Evolutionary conservation across 495 filamentous ascomycete genomes (phyloP).

Genomic region (Ramalina peruviana): DNA sequence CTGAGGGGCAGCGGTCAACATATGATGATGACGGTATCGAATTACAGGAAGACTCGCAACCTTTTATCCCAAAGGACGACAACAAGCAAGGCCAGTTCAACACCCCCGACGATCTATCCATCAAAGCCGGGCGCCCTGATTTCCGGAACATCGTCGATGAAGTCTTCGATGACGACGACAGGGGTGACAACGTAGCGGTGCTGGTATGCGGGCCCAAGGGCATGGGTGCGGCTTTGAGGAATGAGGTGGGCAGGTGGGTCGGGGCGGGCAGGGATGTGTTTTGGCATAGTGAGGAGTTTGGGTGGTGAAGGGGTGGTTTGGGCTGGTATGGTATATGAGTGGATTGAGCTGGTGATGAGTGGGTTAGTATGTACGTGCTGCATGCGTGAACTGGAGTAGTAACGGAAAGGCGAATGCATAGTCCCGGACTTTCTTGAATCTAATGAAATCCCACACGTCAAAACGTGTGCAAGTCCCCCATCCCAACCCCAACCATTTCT

Average conservation of each 20-base stretch:
- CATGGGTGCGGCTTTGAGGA: constrained; percentile 13
- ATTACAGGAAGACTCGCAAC: constrained; percentile 5
- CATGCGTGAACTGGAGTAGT: too few relatives aligned
- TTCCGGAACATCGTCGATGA: constrained; percentile 5
- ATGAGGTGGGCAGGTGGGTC: constrained; percentile 13
- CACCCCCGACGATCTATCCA: not conserved
- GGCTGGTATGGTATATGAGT: too few relatives aligned
- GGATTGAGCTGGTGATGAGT: too few relatives aligned
- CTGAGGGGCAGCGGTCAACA: not conserved
- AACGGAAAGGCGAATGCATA: too few relatives aligned
- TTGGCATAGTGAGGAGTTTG: constrained; percentile 18
- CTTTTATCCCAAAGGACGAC: not conserved
- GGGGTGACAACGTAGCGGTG: constrained; percentile 7
- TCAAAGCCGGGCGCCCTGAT: constrained; percentile 7
- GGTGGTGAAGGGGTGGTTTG: constrained; percentile 16
- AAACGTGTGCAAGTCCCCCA: too few relatives aligned
- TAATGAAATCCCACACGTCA: too few relatives aligned
- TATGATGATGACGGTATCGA: constrained; percentile 7
- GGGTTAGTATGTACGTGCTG: too few relatives aligned
- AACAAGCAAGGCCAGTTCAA: not conserved
- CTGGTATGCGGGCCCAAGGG: constrained; percentile 15
- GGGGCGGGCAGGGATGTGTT: constrained; percentile 12
- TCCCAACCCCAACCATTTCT: too few relatives aligned
- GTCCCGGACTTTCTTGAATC: too few relatives aligned
- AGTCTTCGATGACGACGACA: not conserved